These are phyloP conservation scores for Apophysomyces trapeziformis DNA, from an alignment of 371 early-diverging fungal species.

Conservation along the genomic window DNA sequence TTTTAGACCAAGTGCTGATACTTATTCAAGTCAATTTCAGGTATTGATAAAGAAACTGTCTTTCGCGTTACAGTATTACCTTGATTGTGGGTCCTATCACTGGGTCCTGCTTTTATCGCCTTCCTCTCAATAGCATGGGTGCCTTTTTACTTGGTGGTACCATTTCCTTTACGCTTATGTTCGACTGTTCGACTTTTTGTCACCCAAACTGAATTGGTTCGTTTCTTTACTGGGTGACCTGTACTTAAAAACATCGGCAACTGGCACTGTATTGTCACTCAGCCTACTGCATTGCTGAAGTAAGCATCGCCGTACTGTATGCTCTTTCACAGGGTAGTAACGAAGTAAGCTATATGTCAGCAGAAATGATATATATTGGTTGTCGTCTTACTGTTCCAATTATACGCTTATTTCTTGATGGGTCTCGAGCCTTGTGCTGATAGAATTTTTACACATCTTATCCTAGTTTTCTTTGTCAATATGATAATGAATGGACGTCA, in stretches of 20 bases:
- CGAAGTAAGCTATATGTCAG: neutral
- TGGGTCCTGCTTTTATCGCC: conserved; percentile 66
- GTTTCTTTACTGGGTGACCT: conserved; percentile 58
- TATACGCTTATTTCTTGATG: conserved; percentile 67
- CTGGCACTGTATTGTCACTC: conserved; percentile 68
- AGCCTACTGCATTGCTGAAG: conserved; percentile 63
- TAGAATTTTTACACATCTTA: conserved; percentile 56
- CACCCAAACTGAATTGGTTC: conserved; percentile 56
- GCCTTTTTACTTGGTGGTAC: conserved; percentile 77
- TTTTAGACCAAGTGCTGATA: conserved; percentile 57
- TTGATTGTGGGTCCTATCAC: conserved; percentile 67
- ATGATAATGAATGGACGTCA: conserved; percentile 60
- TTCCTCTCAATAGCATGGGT: conserved; percentile 56
- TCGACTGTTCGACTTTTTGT: too few species aligned
- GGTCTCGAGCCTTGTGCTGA: conserved; percentile 56
- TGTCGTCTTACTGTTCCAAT: conserved; percentile 47
- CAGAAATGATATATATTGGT: neutral
- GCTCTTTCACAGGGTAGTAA: conserved; percentile 42
- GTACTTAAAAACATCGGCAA: conserved; percentile 70
- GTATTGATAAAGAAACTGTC: conserved; percentile 39
- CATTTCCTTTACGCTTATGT: conserved; percentile 56
- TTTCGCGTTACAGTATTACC: conserved; percentile 61
- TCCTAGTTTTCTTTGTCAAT: conserved; percentile 48
- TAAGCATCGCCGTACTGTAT: conserved; percentile 42
- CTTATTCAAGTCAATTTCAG: conserved; percentile 64